Evolutionary conservation across 768 basidiomycete species (phyloP), one percentile per base, ranked within the genome.

Genomic region (Boletales sp.): DNA sequence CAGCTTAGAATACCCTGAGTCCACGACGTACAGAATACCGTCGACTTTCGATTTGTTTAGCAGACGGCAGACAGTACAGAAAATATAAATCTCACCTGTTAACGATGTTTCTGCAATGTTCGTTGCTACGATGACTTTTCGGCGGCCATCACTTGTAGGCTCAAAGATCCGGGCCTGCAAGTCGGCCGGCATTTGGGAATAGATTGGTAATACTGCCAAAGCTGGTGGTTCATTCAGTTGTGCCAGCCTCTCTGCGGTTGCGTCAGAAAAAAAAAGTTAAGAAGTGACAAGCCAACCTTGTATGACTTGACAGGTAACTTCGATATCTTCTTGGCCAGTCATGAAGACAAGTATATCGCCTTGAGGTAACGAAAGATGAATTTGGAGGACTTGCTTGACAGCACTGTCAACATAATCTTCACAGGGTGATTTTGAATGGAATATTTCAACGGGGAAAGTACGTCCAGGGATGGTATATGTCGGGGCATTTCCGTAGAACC

Each of bases 241-340:
- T 2, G 80, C 78, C 35, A 98, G 73, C 27, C 97, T 91, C 69
- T 99, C 97, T 95, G 61, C 21, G 37, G 45, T 21, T 31, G 49
- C 14, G 51, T 34, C 45, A 45, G 29, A n/a, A 29, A 47, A 43
- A 34, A 46, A 14, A 13, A 6, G n/a, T 14, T 19, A 15, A 41
- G 12, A 34, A 27, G 21, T 15, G 24, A 29, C 5, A 63, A 34
- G 15, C 10, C 40, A 44, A 93, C 94, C 94, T 68, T 87, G 81
- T 17, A 97, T 75, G 30, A 98, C 95, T 62, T 91, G 88, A 64
- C 97, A 99, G 11, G 94, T 98, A 29, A 92, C 80, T 70, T 98
- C 95, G 52, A 99, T 99, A 66, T 99, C 95, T 71, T 98, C 97
- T 72, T 98, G 97, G 34, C 97, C 97, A 24, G 97, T 99, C 95